These are phyloP conservation scores for Boletus tylopilopsis DNA, from an alignment of 768 basidiomycete species.

Conservation along the genomic window DNA sequence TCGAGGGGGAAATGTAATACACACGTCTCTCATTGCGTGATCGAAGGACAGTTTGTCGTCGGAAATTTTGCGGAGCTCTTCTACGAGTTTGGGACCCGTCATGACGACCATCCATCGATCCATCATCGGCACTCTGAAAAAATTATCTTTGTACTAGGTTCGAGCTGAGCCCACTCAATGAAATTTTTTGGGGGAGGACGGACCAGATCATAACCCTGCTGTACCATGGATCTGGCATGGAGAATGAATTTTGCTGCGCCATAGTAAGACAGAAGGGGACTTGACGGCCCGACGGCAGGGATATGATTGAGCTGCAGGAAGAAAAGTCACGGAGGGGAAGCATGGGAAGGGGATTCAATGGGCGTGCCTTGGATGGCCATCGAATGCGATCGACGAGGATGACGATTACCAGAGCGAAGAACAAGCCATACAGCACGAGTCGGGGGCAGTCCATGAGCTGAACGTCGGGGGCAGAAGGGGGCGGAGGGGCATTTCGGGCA, in stretches of 20 bases:
- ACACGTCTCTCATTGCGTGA: slow-evolving; percentile 39
- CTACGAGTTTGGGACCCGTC: slow-evolving; percentile 39
- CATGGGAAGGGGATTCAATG: background rate
- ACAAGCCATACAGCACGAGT: slow-evolving; percentile 20
- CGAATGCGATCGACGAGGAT: slow-evolving; percentile 17
- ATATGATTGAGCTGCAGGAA: slow-evolving; percentile 27
- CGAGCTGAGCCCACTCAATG: slow-evolving; percentile 13
- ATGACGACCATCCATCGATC: slow-evolving; percentile 46
- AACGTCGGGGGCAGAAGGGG: slow-evolving; percentile 20
- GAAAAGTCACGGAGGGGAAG: background rate
- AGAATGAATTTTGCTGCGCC: slow-evolving; percentile 29
- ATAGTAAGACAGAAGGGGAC: slow-evolving; percentile 32
- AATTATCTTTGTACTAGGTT: slow-evolving; percentile 27
- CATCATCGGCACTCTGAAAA: slow-evolving; percentile 43
- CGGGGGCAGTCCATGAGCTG: slow-evolving; percentile 24
- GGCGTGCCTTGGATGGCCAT: slow-evolving; percentile 27
- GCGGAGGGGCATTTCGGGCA: slow-evolving; percentile 28
- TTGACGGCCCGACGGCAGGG: slow-evolving; percentile 35
- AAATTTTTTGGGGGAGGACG: slow-evolving; percentile 2
- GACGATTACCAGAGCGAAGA: slow-evolving; percentile 11
- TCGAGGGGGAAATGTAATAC: slow-evolving; percentile 8
- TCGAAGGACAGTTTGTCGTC: slow-evolving; percentile 44
- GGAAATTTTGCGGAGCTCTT: slow-evolving; percentile 48
- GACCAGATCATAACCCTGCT: slow-evolving; percentile 36
- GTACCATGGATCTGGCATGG: slow-evolving; percentile 32